Evolutionary conservation across 495 filamentous ascomycete genomes (phyloP).

Genomic region (Penicillium waksmanii): DNA sequence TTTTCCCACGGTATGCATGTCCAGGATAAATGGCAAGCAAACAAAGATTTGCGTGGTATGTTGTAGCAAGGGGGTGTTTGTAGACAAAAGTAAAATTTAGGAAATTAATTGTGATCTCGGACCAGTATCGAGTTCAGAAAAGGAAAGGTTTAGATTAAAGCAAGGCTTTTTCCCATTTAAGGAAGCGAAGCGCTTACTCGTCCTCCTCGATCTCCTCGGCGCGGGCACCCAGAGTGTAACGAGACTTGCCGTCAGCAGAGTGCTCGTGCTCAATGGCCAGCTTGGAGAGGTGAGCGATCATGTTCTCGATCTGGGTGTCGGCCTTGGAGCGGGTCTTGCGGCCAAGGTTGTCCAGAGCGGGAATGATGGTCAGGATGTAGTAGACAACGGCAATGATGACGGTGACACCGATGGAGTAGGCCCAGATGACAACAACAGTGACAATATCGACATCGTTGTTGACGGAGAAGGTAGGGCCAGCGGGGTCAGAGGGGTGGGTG

Average conservation of each 20-base stretch:
- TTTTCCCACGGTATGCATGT: slow-evolving; percentile 37
- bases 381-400: slow-evolving; percentile 80
- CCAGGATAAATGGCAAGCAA: slow-evolving; percentile 30
- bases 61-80: slow-evolving; percentile 21
- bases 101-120: slow-evolving; percentile 35
- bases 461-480: slow-evolving; percentile 45
- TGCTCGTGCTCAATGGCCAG: slow-evolving; percentile 73
- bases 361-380: slow-evolving; percentile 70
- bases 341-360: slow-evolving; percentile 74
- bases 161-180: not conserved
- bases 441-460: slow-evolving; percentile 73
- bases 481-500: slow-evolving; percentile 49
- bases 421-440: slow-evolving; percentile 79
- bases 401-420: slow-evolving; percentile 75
- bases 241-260: slow-evolving; percentile 56
- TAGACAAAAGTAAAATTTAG: slow-evolving; percentile 27
- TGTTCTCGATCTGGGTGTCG: slow-evolving; percentile 82
- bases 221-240: slow-evolving; percentile 64
- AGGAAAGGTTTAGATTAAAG: slow-evolving; percentile 8
- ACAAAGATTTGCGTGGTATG: slow-evolving; percentile 30
- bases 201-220: slow-evolving; percentile 71
- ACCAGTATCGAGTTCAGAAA: slow-evolving; percentile 37
- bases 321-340: slow-evolving; percentile 74
- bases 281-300: slow-evolving; percentile 74
- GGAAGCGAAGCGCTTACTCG: slow-evolving; percentile 50